phyloP scores from a whole-genome alignment of 2,329 filamentous ascomycete genomes.

The Hypomyces rosellus region DNA sequence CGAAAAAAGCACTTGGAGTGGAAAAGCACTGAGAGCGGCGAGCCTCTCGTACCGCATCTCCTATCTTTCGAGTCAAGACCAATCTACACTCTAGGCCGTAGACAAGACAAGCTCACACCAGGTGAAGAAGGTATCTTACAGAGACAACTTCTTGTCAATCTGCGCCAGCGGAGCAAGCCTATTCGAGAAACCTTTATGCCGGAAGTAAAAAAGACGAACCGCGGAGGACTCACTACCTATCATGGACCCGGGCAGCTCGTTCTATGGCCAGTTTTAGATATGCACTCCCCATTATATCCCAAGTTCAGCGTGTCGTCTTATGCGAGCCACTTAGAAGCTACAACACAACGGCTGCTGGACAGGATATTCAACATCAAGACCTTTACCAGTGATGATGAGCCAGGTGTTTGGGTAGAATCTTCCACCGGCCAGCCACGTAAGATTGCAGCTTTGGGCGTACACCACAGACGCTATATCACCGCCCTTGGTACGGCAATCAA shows the following conservation, averaged over 20 bases:
- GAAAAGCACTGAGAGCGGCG: constrained; percentile 18
- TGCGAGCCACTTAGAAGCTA: constrained; percentile 70
- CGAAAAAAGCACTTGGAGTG: constrained; percentile 29
- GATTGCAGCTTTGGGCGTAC: constrained; percentile 88
- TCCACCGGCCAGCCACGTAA: constrained; percentile 46
- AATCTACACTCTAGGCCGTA: constrained; percentile 84
- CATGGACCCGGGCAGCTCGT: constrained; percentile 91
- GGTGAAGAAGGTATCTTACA: too few species aligned
- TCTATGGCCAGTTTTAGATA: constrained; percentile 85
- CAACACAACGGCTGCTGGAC: constrained; percentile 60
- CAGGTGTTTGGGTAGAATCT: constrained; percentile 70
- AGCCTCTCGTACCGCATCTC: constrained; percentile 59
- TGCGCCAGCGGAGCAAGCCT: constrained; percentile 19
- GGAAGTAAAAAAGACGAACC: constrained; percentile 62
- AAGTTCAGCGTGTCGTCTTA: constrained; percentile 66
- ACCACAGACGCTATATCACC: constrained; percentile 75
- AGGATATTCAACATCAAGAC: constrained; percentile 52
- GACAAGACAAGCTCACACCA: constrained; percentile 52
- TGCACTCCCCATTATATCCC: constrained; percentile 52
- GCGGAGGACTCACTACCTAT: constrained; percentile 89
- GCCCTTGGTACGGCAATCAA: constrained; percentile 82
- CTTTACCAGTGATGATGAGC: constrained; percentile 60
- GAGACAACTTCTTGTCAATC: constrained; percentile 25
- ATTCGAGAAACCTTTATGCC: constrained; percentile 38
- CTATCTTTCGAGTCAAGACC: constrained; percentile 78